A percentile compares a stretch with the other conserved stretches of the same genome.
These are phyloP conservation scores for Colletotrichum sp. DNA, from an alignment of 2,329 filamentous ascomycete genomes.

Conservation along the genomic window DNA sequence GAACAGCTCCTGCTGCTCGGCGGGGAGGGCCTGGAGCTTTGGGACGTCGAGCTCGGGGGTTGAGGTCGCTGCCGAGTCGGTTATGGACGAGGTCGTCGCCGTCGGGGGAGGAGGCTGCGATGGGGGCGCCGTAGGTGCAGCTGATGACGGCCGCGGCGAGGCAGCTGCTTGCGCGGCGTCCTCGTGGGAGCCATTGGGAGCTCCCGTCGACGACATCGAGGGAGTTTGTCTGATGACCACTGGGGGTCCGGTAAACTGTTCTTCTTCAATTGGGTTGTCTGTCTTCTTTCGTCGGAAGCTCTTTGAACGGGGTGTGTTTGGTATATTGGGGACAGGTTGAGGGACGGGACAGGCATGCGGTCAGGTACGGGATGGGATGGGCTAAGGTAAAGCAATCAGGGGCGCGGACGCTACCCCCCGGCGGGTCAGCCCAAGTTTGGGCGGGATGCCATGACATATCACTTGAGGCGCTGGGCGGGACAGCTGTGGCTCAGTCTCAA, in stretches of 20 bases:
- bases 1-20: slow-evolving; percentile 95
- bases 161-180: slow-evolving; percentile 21
- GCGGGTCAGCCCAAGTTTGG: neutral
- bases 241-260: neutral
- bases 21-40: slow-evolving; percentile 87
- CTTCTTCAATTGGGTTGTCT: neutral
- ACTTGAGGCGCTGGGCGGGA: neutral
- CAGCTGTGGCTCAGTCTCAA: slow-evolving; percentile 6
- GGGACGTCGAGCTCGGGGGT: slow-evolving; percentile 85
- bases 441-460: neutral
- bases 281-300: slow-evolving; percentile 1
- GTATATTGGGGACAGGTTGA: slow-evolving; percentile 11
- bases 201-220: slow-evolving; percentile 42
- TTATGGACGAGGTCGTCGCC: slow-evolving; percentile 34
- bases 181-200: slow-evolving; percentile 39
- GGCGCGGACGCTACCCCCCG: neutral
- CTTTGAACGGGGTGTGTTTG: neutral
- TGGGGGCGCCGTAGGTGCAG: slow-evolving; percentile 22
- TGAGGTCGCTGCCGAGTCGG: slow-evolving; percentile 46
- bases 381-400: slow-evolving; percentile 4
- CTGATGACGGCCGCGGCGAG: slow-evolving; percentile 22
- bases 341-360: slow-evolving; percentile 5
- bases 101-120: slow-evolving; percentile 17
- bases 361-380: slow-evolving; percentile 2
- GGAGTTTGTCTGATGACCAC: neutral